Base-by-base conservation (phyloP, 176 grass and related monocot genomes). In the Triticum monococcum region DNA sequence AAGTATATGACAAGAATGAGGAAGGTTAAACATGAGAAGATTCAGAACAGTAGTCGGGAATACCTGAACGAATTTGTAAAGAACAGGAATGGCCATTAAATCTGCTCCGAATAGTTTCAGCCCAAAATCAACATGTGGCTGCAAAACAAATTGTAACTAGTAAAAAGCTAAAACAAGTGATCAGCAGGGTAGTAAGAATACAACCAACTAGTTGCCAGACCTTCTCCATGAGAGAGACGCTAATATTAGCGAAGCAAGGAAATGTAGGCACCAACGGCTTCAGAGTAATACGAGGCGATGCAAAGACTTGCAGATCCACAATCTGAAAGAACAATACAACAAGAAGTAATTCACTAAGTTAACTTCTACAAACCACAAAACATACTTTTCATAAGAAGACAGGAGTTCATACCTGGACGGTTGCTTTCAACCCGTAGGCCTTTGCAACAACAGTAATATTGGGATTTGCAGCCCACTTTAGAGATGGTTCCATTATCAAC, bases 41-140 rank as follows among this genome's bases (percentile, higher is more conserved):
- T 68, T 68, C 28, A 38, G 22, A 81, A 9, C 56, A 85, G 5
- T 68, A 80, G 3, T 48, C 70, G 4, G 22, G 38, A 77, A 70
- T 88, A 96, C 94, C 94, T 96, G 94, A 86, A 86, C 94, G 84
- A 96, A 93, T 88, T 83, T 92, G 91, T 96, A 96, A 82, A 99
- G 92, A 83, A 92, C 89, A 91, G 97, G 97, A 90, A 99, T 96
- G 33, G 97, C 94, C 97, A 99, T 99, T 84, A 99, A 57, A 88
- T 99, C 97, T 70, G 88, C 97, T 79, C 94, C 92, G 1, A 96
- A 22, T 86, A 99, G 76, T 94, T 94, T 99, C 62, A 99, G 87
- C 64, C 97, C 97, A 88, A 99, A 99, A 85, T 99, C 97, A 88
- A 99, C 90, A 88, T 99, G 92, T 83, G 97, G 97, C 94, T 99